Conservation (phyloP, 78 protist species). For the Dictyostelium citrinum region DNA sequence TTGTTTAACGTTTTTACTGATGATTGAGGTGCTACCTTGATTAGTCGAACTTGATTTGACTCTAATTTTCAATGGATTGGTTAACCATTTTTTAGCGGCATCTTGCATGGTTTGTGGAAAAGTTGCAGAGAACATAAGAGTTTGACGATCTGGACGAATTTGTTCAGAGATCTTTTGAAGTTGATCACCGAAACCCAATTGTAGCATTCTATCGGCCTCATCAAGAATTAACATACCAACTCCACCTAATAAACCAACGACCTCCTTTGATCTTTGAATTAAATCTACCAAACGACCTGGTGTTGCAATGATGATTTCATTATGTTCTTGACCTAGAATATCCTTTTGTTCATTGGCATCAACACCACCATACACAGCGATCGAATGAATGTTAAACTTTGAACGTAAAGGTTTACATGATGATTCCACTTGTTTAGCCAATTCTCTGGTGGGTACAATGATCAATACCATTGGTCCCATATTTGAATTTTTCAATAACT, state of each 20-base stretch:
- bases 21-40: slow-evolving; percentile 22
- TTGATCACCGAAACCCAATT: slow-evolving; percentile 97
- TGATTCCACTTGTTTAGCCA: slow-evolving; percentile 95
- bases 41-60: slow-evolving; percentile 73
- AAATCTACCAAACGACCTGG: slow-evolving; percentile 97
- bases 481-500: background rate
- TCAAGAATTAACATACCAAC: slow-evolving; percentile 95
- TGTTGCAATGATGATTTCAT: slow-evolving; percentile 91
- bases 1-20: slow-evolving; percentile 58
- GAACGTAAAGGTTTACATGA: slow-evolving; percentile 92
- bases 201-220: slow-evolving; percentile 99
- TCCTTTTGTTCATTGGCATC: slow-evolving; percentile 90
- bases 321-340: slow-evolving; percentile 92
- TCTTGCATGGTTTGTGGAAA: slow-evolving; percentile 88
- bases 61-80: slow-evolving; percentile 68
- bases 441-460: slow-evolving; percentile 98
- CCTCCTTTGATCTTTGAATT: slow-evolving; percentile 86
- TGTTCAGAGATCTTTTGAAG: slow-evolving; percentile 90
- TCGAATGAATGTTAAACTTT: slow-evolving; percentile 78
- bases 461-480: slow-evolving; percentile 96
- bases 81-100: slow-evolving; percentile 94
- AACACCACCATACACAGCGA: slow-evolving; percentile 98
- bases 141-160: slow-evolving; percentile 88
- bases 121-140: slow-evolving; percentile 99
- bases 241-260: slow-evolving; percentile 51